Conservation (phyloP, 192 early-diverging fungal genomes). For the Obelidium mucronatum region DNA sequence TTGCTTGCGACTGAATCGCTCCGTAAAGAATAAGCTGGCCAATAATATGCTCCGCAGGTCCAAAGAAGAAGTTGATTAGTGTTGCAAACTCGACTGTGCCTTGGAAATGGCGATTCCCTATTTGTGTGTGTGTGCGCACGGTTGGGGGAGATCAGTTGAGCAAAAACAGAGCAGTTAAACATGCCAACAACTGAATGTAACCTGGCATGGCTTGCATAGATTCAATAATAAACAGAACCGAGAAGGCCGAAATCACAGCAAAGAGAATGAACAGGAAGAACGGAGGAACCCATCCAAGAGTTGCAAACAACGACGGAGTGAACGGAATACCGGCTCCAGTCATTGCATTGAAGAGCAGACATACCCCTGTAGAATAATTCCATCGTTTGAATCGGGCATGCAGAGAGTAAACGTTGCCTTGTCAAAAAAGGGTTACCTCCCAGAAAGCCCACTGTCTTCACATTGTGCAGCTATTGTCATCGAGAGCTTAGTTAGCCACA, state of each 20-base stretch:
- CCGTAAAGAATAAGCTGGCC: constrained; percentile 61
- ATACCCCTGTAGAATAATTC: constrained; percentile 49
- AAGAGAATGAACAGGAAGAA: constrained; percentile 50
- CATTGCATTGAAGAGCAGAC: constrained; percentile 60
- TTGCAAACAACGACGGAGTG: constrained; percentile 47
- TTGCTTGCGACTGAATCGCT: constrained; percentile 55
- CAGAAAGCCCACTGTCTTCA: constrained; percentile 50
- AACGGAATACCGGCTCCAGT: constrained; percentile 50
- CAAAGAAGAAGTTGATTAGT: constrained; percentile 67
- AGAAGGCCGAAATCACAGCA: constrained; percentile 53
- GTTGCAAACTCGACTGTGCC: constrained; percentile 63
- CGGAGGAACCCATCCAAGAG: constrained; percentile 52
- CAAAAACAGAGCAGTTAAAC: too few relatives aligned
- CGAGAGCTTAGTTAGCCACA: too few relatives aligned
- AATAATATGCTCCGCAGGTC: constrained; percentile 44
- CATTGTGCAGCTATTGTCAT: constrained; percentile 37
- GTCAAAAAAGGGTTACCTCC: constrained; percentile 34
- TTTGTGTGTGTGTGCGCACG: background rate
- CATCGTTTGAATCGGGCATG: too few relatives aligned
- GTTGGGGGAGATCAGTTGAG: background rate
- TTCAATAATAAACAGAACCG: constrained; percentile 62
- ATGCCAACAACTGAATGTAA: constrained; percentile 53
- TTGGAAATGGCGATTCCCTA: constrained; percentile 33
- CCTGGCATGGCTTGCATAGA: constrained; percentile 67
- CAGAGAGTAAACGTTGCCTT: too few relatives aligned